Percentiles rank a stretch among this genome's conserved stretches.
Conservation (phyloP, 805 yeast species). For the Wickerhamomyces strasburgensis region DNA sequence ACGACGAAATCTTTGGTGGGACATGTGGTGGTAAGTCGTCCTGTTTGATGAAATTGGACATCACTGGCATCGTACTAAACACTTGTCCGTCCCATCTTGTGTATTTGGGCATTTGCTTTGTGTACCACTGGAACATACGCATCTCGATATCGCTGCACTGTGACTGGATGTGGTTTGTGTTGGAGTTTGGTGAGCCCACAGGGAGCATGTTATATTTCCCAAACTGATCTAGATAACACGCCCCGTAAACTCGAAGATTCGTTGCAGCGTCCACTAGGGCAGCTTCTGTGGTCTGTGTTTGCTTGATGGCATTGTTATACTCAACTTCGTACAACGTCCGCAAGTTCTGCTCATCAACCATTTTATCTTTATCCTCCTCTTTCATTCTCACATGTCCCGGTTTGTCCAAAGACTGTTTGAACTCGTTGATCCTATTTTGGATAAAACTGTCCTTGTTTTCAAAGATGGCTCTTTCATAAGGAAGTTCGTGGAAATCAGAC, state of each 20-base stretch:
- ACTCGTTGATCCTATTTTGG: slow-evolving; percentile 10
- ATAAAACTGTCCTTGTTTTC: slow-evolving; percentile 18
- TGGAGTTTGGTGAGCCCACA: neutral
- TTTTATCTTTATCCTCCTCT: slow-evolving; percentile 13
- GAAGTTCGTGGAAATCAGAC: slow-evolving; percentile 16
- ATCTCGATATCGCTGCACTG: slow-evolving; percentile 31
- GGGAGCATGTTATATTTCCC: slow-evolving; percentile 8
- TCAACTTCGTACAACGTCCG: slow-evolving; percentile 11
- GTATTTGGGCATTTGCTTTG: slow-evolving; percentile 31
- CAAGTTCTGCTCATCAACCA: slow-evolving; percentile 13
- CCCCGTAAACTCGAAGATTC: slow-evolving; percentile 24
- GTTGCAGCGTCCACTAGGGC: slow-evolving; percentile 23
- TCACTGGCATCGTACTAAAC: slow-evolving; percentile 13
- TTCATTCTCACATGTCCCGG: slow-evolving; percentile 4
- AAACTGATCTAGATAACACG: slow-evolving; percentile 24
- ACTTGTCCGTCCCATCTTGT: slow-evolving; percentile 35
- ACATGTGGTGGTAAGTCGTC: slow-evolving; percentile 10
- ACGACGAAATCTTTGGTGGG: slow-evolving; percentile 23
- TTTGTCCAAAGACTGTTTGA: slow-evolving; percentile 6
- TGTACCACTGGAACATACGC: slow-evolving; percentile 36
- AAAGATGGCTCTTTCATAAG: slow-evolving; percentile 19
- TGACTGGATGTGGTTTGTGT: slow-evolving; percentile 3
- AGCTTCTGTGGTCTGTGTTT: slow-evolving; percentile 20
- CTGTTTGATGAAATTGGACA: slow-evolving; percentile 10
- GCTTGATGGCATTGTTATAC: slow-evolving; percentile 16